phyloP scores from a whole-genome alignment of 2,329 filamentous ascomycete species.

The Monosporascus sp. region DNA sequence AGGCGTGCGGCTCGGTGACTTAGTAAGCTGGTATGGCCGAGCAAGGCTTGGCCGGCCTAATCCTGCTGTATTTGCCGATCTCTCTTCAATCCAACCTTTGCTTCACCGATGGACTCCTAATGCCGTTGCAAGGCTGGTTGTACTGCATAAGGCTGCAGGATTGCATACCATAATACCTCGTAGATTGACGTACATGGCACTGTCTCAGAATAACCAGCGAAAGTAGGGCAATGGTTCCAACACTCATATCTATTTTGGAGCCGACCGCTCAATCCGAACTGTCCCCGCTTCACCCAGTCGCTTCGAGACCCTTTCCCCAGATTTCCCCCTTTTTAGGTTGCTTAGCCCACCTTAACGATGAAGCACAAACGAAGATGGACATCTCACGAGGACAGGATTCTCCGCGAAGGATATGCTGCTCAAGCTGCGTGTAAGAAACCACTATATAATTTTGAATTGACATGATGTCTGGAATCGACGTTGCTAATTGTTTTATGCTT shows the following conservation, averaged over 20 bases:
- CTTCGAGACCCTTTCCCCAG: neutral
- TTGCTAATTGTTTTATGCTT: neutral
- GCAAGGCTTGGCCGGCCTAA: neutral
- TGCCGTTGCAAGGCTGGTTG: neutral
- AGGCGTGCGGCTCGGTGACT: neutral
- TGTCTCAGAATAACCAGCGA: neutral
- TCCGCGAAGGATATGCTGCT: neutral
- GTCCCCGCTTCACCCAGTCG: neutral
- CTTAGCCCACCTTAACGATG: neutral
- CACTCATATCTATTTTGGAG: neutral
- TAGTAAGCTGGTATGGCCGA: neutral
- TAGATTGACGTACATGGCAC: neutral
- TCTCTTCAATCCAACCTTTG: neutral
- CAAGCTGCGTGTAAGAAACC: neutral
- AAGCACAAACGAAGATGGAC: conserved; percentile 2
- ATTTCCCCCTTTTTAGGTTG: neutral
- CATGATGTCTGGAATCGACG: neutral
- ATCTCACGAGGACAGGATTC: neutral
- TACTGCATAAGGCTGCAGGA: neutral
- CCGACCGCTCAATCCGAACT: neutral
- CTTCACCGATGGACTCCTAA: neutral
- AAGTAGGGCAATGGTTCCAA: neutral
- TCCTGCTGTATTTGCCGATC: neutral
- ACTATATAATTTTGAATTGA: too few species aligned
- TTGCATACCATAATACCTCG: neutral